Base-by-base conservation (phyloP, 768 basidiomycete species). In the Hirschioporus abietinus region DNA sequence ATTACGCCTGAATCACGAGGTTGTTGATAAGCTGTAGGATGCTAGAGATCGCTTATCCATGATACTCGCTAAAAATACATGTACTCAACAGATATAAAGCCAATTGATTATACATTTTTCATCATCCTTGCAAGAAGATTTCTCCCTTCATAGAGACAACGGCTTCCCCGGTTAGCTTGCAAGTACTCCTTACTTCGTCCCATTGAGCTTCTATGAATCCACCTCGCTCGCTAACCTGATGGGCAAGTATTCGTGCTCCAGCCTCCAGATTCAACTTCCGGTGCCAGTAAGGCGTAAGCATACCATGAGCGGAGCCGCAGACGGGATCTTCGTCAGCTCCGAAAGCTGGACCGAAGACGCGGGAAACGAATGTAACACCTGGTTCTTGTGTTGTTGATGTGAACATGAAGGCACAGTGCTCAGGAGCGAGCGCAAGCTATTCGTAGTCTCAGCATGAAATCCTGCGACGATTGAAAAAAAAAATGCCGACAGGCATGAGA, bases 241-340 rank as follows among this genome's bases (percentile, higher is more conserved):
- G 24, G 24, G 60, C 30, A 34, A 61, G 25, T 15, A 61, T 61
- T 3, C 25, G 60, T 61, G 12, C 23, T 4, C 60, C 12, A 15
- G 12, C 60, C 42, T 52, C 25, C 23, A 61, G 6, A 12, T 15
- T 23, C 18, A 24, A 24, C 15, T 34, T 25, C 60, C 20, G 10
- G 15, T 61, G 60, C 80, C 75, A 78, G 68, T 75, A 78, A 0
- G 73, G 71, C n/a, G 70, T 70, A 20, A 76, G 64, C 1, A 74
- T 36, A 7, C 71, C 68, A 63, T 76, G 75, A 1, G 75, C 75
- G 1, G 72, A 74, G 0, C 77, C 76, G 30, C 72, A 74, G 23
- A 77, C 76, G 12, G 76, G 76, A 62, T 78, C 77, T 34, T 77
- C 76, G 6, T 36, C 25, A 3, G 73, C 25, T 0, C 72, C 76